Conservation (phyloP, 805 yeast species). For the Saccharomycopsis javanensis region DNA sequence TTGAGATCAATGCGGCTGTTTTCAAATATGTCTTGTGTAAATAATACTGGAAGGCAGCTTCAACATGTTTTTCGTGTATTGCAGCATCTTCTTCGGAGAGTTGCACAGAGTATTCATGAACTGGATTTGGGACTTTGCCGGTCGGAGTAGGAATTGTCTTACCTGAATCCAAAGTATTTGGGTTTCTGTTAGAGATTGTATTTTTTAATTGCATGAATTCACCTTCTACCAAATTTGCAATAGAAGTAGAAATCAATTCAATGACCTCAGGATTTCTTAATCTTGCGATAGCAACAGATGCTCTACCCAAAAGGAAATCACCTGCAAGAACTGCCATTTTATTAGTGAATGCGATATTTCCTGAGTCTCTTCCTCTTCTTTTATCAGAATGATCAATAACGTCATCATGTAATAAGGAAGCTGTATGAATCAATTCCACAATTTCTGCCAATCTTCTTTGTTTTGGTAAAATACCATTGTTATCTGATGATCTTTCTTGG, state of each 20-base stretch:
- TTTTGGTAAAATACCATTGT: constrained; percentile 81
- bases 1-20: constrained; percentile 90
- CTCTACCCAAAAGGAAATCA: constrained; percentile 89
- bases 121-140: constrained; percentile 50
- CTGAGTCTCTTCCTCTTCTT: constrained; percentile 83
- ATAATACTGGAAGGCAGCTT: constrained; percentile 91
- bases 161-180: constrained; percentile 37
- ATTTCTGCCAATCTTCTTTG: constrained; percentile 94
- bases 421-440: constrained; percentile 97
- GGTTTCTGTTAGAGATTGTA: constrained; percentile 56
- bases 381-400: constrained; percentile 87
- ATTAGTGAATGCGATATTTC: constrained; percentile 88
- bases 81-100: constrained; percentile 21
- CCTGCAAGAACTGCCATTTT: constrained; percentile 98
- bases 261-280: constrained; percentile 95
- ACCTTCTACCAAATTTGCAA: constrained; percentile 95
- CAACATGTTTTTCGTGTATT: constrained; percentile 57
- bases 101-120: constrained; percentile 47
- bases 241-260: constrained; percentile 88
- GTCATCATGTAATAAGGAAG: constrained; percentile 90
- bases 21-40: constrained; percentile 91
- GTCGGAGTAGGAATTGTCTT: constrained; percentile 44
- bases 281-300: constrained; percentile 91
- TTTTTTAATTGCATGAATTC: constrained; percentile 98
- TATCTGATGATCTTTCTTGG: constrained; percentile 37